Conservation (phyloP, 2,329 filamentous ascomycete species). For the Metarhizium sp. region DNA sequence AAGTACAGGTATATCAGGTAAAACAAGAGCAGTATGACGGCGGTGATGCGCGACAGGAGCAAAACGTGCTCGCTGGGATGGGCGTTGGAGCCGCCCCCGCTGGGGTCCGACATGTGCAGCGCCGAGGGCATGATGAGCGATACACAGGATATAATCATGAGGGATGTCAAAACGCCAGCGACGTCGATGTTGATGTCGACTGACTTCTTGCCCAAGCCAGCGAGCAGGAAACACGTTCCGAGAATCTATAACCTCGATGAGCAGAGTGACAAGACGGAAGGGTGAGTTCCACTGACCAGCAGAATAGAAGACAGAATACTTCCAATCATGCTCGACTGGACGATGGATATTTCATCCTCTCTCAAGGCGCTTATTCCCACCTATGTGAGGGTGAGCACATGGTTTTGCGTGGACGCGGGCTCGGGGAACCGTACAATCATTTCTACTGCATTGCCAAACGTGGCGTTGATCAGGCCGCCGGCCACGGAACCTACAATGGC, state of each 20-base stretch:
- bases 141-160: slow-evolving; percentile 11
- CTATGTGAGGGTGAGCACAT: background rate
- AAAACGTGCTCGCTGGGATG: slow-evolving; percentile 5
- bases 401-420: slow-evolving; percentile 5
- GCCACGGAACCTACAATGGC: slow-evolving; percentile 47
- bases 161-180: slow-evolving; percentile 9
- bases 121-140: slow-evolving; percentile 10
- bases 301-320: slow-evolving; percentile 9
- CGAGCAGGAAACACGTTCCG: slow-evolving; percentile 8
- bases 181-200: slow-evolving; percentile 8
- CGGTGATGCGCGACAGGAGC: slow-evolving; percentile 8
- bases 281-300: background rate
- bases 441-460: slow-evolving; percentile 53
- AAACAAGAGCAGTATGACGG: slow-evolving; percentile 7
- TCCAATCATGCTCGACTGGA: slow-evolving; percentile 11
- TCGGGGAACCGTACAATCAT: slow-evolving; percentile 40
- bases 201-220: slow-evolving; percentile 8
- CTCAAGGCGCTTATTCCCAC: slow-evolving; percentile 6
- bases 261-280: background rate
- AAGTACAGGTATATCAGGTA: slow-evolving; percentile 10
- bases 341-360: slow-evolving; percentile 6
- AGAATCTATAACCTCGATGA: slow-evolving; percentile 5
- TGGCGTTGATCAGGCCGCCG: slow-evolving; percentile 52
- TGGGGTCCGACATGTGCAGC: slow-evolving; percentile 6
- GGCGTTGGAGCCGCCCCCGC: background rate